Base-by-base conservation (phyloP, 1,139 yeast genomes). In the Martiniozyma asiatica region DNA sequence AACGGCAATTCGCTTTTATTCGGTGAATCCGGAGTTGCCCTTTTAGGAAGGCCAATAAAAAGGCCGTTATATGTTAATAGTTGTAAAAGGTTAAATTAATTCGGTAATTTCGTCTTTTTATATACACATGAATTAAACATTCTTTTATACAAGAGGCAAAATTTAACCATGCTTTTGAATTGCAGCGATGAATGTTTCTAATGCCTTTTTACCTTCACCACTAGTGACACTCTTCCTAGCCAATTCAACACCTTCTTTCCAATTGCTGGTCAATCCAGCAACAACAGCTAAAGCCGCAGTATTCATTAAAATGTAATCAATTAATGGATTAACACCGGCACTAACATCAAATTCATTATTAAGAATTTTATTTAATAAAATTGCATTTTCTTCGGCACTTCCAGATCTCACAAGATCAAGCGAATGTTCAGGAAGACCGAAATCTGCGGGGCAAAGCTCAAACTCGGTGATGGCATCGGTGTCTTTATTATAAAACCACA, bases 301-400 rank as follows among this genome's bases (percentile, higher is more conserved):
- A 52, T 89, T 89, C 66, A 89, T 58, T 37, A 87, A 55, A 14
- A 89, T 89, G 55, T 85, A 89, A 56, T 89, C 95, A 32, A 78
- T 73, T 14, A 87, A 56, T 1, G 98, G 84, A 37, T 67, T 65
- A 39, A 60, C 60, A 5, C 53, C 50, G 4, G 55, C 45, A n/a
- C 33, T 27, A 8, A 42, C 24, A 14, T 41, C 43, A 15, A 62
- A 43, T 28, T 50, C 48, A 20, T 40, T 44, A 44, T 63, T 65
- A 30, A 66, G 58, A 3, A 59, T 58, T 30, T 61, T 70, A 33
- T 55, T 55, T 35, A 89, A 65, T 1, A 68, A 48, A 5, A 50
- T 56, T 0, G 98, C 96, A 51, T 89, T 89, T 47, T 82, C 81
- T 22, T 62, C 63, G 0, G 98, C 94, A 0, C 96, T 80, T 4